phyloP scores from a whole-genome alignment of 768 basidiomycete species.

The Russula earlei region DNA sequence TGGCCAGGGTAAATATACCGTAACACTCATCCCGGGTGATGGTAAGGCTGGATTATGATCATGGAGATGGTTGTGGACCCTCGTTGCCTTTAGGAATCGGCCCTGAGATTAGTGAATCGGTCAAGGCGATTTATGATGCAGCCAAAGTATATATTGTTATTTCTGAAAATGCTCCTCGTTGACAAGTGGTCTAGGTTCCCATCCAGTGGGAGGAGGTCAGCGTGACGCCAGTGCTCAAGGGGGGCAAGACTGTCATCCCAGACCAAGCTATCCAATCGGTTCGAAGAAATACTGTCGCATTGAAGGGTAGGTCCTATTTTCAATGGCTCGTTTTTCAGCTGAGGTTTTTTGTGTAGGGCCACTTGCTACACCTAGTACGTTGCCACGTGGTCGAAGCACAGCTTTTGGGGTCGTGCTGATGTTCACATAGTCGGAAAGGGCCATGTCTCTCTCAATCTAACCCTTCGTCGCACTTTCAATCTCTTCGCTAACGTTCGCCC shows the following conservation, averaged over 20 bases:
- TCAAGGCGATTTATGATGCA: conserved; percentile 86
- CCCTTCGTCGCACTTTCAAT: conserved; percentile 93
- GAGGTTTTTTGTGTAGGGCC: conserved; percentile 50
- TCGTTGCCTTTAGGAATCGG: conserved; percentile 70
- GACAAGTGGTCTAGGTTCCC: conserved; percentile 55
- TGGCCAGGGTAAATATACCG: conserved; percentile 85
- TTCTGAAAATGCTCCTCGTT: background rate
- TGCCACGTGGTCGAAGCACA: background rate
- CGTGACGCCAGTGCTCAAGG: conserved; percentile 87
- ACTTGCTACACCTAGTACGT: conserved; percentile 91
- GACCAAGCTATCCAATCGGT: conserved; percentile 84
- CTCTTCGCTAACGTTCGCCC: conserved; percentile 98
- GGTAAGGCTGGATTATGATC: conserved; percentile 40
- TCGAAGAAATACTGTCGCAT: conserved; percentile 93
- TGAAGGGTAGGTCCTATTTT: conserved; percentile 62
- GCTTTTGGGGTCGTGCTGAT: conserved; percentile 9
- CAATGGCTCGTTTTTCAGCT: background rate
- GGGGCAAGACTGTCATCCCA: conserved; percentile 95
- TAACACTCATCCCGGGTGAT: conserved; percentile 94
- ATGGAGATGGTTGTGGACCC: conserved; percentile 12
- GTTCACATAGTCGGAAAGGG: conserved; percentile 83
- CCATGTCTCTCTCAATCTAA: conserved; percentile 96
- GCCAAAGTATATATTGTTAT: conserved; percentile 50
- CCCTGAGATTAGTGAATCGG: conserved; percentile 93
- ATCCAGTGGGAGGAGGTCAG: conserved; percentile 99